Base-by-base conservation (phyloP, 352 stramenopile genomes). In the Pythium chondricola region DNA sequence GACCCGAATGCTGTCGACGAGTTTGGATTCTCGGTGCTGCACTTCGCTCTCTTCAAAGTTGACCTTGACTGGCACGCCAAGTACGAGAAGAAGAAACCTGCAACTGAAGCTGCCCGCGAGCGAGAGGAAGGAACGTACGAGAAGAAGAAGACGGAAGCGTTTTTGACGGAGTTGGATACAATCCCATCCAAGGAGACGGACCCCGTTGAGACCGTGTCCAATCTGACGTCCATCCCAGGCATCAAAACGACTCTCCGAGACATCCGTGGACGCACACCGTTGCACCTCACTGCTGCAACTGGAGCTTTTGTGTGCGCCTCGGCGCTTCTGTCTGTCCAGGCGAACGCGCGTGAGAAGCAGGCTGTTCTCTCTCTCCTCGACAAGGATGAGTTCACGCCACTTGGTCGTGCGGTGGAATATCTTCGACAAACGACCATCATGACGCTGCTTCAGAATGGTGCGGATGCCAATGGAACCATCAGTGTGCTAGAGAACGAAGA, bases 191-290 rank as follows among this genome's bases (percentile, higher is more conserved):
- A 43, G 6, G 71, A 83, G 31, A 76, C 58, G 1, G 80, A 91
- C 59, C 80, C 80, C 0, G 79, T 91, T 2, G 80, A 91, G 48
- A 91, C 78, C 0, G 71, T 89, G 5, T 85, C 76, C 4, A 89
- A 86, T 44, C 51, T 91, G 13, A 65, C 63, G 3, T 65, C 72
- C 9, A 74, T 82, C 25, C 60, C 44, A 14, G 69, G 67, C 2
- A 60, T 87, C 30, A 52, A 79, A 14, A 24, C 83, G 1, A 51
- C 51, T 3, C 18, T 33, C 4, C 50, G 71, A 41, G 81, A 92
- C 26, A 38, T 56, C 0, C 51, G 89, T 2, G 77, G 77, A 1
- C 69, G 81, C 5, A 83, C 75, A 2, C 59, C 74, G 2, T 39
- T 92, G 25, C 77, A 92, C 48, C 47, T 89, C 9, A 74, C 72